Evolutionary conservation across 1,139 yeast genomes (phyloP), one percentile per base, ranked within the genome.

Genomic region (Suhomyces anneliseae): DNA sequence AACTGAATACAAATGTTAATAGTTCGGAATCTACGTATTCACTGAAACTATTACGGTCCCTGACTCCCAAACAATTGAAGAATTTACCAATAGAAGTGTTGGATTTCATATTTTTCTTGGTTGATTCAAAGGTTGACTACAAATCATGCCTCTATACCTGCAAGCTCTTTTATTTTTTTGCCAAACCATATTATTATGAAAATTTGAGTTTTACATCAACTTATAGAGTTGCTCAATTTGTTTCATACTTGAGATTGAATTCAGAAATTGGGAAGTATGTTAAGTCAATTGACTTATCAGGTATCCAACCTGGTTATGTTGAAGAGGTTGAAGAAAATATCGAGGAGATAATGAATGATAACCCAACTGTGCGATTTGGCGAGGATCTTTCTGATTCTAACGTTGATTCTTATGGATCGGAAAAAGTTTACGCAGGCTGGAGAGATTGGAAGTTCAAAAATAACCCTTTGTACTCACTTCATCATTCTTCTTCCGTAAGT

Each of bases 401-500:
- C 29, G 36, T n/a, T 2, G 42, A 39, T 12, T 10, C 38, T 6
- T 34, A 36, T 8, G 31, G 15, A 14, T 52, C 49, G 6, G 53
- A 60, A 8, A 59, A 62, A 35, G 64, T 66, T 4, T 61, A 72
- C 39, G 93, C 96, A 0, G 87, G 93, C 11, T 89, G 96, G 96
- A 76, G 96, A 59, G 96, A 89, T 63, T 87, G 96, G 95, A 85
- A 87, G 57, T 84, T 78, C 56, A 76, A 86, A 51, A 79, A 78
- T 40, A 90, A 86, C 61, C 88, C 92, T 1, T 62, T 87, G 29
- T 87, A 86, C 61, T 61, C 75, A 1, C 54, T 65, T 27, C 70
- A 65, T 47, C 54, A 53, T 7, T 58, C 64, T 1, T 55, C 61
- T 4, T 46, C 57, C 1, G 36, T 51, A 10, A 52, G 49, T 35